Base-by-base conservation (phyloP, 2,329 filamentous ascomycete species). In the Atkinsonella hypoxylon region DNA sequence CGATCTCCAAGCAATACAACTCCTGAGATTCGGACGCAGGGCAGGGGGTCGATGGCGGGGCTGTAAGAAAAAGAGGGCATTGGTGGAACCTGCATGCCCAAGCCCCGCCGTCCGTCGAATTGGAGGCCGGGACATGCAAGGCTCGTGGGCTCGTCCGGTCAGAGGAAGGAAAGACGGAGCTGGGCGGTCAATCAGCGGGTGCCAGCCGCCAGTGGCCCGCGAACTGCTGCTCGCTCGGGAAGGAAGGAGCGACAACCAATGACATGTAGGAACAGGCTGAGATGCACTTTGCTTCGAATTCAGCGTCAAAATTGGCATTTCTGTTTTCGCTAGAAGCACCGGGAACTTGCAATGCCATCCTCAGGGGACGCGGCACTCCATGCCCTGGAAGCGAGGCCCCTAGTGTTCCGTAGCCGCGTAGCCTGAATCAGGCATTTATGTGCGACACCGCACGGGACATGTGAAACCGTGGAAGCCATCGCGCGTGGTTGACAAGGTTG, bases 1-100 rank as follows among this genome's bases (percentile, higher is more conserved):
- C 69, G 64, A 64, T 64, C 63, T 64, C 61, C 62, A 63, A 48
- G 42, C 40, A 32, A 38, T 32, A 49, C 39, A 34, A 45, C 41
- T 52, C 50, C 50, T 52, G 50, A 52, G 49, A 44, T 47, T 32
- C 39, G 30, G 40, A n/a, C 22, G 17, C 36, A 26, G 20, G 34
- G 45, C 44, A 47, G n/a, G 42, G 7, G 42, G 48, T 41, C n/a
- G 40, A 45, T 45, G 34, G 52, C 45, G 52, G 50, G 50, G 50
- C 40, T 45, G 22, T 43, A 8, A 9, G 34, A 36, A 44, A 31
- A 44, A 31, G 26, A 30, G 42, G 42, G 22, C 42, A 13, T 30
- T 32, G 26, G 42, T 44, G 42, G 42, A n/a, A 30, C 26, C 6
- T n/a, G 22, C 22, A 15, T 7, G n/a, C 41, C 41, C 18, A 18